Evolutionary conservation across 163 green algal genomes (phyloP).

Genomic region (Coccomyxa subellipsoidea): DNA sequence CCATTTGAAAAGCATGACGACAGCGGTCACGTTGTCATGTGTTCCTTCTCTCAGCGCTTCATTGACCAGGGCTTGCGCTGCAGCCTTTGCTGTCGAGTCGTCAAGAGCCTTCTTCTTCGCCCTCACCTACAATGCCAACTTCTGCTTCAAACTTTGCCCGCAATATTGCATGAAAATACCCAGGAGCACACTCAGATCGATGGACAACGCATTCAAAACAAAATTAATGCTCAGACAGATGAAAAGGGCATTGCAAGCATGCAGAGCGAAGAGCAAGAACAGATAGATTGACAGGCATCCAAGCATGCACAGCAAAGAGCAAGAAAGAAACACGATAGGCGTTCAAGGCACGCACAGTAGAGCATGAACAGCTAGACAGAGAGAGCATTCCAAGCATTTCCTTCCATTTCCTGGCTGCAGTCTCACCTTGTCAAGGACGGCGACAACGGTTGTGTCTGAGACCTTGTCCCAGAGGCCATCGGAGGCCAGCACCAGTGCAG

Average conservation of each 20-base stretch:
- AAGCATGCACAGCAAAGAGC: not conserved
- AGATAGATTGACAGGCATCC: not conserved
- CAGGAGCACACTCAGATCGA: no score
- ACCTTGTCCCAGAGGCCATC: constrained; percentile 9
- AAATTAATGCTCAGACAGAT: not conserved
- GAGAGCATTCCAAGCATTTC: not conserved
- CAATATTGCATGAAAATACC: no score
- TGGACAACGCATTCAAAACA: no score
- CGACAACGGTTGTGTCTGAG: not conserved
- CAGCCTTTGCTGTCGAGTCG: not conserved
- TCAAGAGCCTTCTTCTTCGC: not conserved
- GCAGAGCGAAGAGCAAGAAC: not conserved
- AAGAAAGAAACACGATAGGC: not conserved
- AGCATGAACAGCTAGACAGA: not conserved
- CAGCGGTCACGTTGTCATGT: not conserved
- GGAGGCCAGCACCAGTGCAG: not conserved
- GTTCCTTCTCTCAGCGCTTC: not conserved
- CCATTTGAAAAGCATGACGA: not conserved
- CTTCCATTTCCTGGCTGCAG: no score
- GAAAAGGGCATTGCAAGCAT: not conserved
- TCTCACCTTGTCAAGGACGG: not conserved
- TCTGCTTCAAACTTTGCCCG: not conserved
- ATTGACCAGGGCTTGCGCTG: not conserved
- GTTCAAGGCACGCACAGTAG: not conserved
- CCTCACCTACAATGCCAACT: not conserved